Percentiles rank a stretch among this genome's conserved stretches.
phyloP scores from a whole-genome alignment of 768 basidiomycete species.

The Rubroboletus satanas region DNA sequence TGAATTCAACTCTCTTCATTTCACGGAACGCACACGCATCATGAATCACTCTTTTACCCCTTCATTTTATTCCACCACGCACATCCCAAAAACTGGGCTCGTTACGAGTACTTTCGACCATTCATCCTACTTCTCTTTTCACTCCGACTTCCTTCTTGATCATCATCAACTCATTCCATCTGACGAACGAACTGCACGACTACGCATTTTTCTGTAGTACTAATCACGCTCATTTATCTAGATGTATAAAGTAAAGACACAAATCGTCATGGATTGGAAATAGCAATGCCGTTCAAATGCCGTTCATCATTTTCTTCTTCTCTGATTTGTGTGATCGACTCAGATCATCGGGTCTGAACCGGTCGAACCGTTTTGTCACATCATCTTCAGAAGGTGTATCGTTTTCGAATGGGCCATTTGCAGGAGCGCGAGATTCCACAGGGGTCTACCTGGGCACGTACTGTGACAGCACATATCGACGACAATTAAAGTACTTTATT shows the following conservation, averaged over 20 bases:
- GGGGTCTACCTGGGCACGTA: too few species aligned
- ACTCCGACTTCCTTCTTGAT: background rate
- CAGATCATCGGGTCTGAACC: background rate
- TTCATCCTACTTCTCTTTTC: constrained; percentile 8
- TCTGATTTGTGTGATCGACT: background rate
- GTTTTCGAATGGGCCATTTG: too few species aligned
- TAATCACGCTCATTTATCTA: constrained; percentile 21
- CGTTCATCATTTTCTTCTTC: background rate
- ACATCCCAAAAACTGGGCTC: background rate
- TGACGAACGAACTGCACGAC: constrained; percentile 9
- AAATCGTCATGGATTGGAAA: background rate
- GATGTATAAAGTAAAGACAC: constrained; percentile 2
- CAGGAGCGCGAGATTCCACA: too few species aligned
- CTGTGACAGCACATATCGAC: too few species aligned
- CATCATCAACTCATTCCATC: background rate
- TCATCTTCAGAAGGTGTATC: too few species aligned
- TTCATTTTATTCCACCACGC: background rate
- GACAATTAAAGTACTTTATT: too few species aligned
- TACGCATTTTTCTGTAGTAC: constrained; percentile 24
- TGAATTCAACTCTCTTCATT: background rate
- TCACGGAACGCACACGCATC: background rate
- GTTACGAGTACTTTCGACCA: constrained; percentile 15
- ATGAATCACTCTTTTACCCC: background rate
- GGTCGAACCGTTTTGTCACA: too few species aligned
- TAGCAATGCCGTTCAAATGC: background rate